Evolutionary conservation across 2,329 filamentous ascomycete species (phyloP), one percentile per base, ranked within the genome.

Genomic region (Botrytis deweyae): DNA sequence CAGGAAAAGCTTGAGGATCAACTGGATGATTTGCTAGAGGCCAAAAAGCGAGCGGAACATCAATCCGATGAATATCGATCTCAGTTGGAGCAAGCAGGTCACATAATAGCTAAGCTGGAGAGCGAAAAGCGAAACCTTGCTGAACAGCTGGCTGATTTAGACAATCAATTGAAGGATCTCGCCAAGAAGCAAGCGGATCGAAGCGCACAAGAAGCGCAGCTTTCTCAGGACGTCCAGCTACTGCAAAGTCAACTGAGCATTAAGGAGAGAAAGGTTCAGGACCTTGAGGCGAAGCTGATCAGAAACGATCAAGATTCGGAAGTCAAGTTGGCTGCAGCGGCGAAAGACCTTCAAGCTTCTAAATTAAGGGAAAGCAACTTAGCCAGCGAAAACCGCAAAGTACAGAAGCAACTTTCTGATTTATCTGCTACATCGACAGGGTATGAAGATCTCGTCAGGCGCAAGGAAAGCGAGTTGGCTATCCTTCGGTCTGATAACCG

Each of bases 1-100:
- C 95, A 98, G 81, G 95, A 98, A 81, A 91, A 91, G 72, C 88
- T 99, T 1, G 96, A 99, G 82, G 94, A 97, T 76, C 94, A 99
- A 81, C 87, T 99, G 3, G 96, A 99, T 81, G 91, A 92, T 74
- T 86, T 99, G 5, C 89, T 99, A 77, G 90, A 92, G 67, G 94
- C 94, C 16, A 98, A 97, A 83, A 97, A 95, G 83, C 91, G 90
- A 72, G 92, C 93, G 0, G 95, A 98, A 80, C 90, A 94, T 36
- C 92, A 98, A 76, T 90, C 95, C 8, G 92, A 96, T 75, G 87
- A 90, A 73, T 93, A 91, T 79, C 89, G 94, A 46, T 87, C 88
- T 3, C 94, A 99, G 80, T 88, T 99, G 8, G 95, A 98, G 80
- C 95, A 98, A 83, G 97, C 96, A 25, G 94, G 93, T 1, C 87